Evolutionary conservation across 768 basidiomycete species (phyloP).

Genomic region (Xerocomellus chrysenteron): DNA sequence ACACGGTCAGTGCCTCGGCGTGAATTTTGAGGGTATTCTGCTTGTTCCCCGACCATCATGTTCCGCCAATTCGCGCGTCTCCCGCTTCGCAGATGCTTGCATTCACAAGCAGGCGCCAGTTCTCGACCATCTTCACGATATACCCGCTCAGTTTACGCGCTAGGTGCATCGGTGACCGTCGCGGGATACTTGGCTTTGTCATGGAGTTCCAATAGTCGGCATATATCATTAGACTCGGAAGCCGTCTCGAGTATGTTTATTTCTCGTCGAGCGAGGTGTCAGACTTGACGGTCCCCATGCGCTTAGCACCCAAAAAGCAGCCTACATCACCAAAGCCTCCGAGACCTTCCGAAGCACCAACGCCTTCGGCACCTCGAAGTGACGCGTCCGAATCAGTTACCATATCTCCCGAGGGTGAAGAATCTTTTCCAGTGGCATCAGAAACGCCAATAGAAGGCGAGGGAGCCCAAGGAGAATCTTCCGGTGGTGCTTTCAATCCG

Average conservation of each 20-base stretch:
- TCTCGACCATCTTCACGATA: constrained; percentile 22
- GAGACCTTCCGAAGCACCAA: constrained; percentile 19
- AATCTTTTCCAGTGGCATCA: constrained; percentile 6
- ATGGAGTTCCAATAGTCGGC: constrained; percentile 39
- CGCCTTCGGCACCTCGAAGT: constrained; percentile 12
- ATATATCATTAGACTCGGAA: constrained; percentile 49
- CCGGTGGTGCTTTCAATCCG: constrained; percentile 80
- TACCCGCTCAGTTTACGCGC: constrained; percentile 31
- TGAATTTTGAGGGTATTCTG: constrained; percentile 21
- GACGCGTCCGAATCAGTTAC: constrained; percentile 17
- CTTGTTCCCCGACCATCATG: constrained; percentile 38
- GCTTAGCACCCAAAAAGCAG: constrained; percentile 21
- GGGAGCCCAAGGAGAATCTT: constrained; percentile 27
- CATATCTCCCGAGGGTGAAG: constrained; percentile 2
- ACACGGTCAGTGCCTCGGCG: constrained; percentile 3
- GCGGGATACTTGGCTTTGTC: constrained; percentile 51
- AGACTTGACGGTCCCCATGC: background rate
- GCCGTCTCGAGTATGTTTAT: constrained; percentile 25
- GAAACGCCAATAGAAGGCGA: constrained; percentile 20
- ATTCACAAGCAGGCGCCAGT: constrained; percentile 39
- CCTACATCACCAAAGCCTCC: constrained; percentile 2
- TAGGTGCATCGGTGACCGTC: constrained; percentile 46
- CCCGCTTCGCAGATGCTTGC: constrained; percentile 51
- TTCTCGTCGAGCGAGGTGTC: background rate
- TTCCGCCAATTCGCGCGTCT: constrained; percentile 54